A percentile compares a stretch with the other conserved stretches of the same genome.
These are phyloP conservation scores for Epichloe uncinata DNA, from an alignment of 2,329 filamentous ascomycete genomes.

Conservation along the genomic window DNA sequence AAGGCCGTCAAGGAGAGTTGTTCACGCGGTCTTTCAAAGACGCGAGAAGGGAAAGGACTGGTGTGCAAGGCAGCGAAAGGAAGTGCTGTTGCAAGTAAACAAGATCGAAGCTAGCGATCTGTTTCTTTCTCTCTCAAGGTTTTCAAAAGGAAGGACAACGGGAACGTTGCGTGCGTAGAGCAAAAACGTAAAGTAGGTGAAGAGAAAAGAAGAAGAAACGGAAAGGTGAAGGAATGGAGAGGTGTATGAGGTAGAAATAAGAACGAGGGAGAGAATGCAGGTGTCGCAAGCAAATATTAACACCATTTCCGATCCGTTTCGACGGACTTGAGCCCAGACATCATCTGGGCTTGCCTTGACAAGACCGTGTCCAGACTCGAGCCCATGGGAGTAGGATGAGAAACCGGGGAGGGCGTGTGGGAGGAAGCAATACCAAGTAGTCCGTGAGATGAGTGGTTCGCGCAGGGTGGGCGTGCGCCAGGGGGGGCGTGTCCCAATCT, in stretches of 20 bases:
- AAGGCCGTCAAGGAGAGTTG: constrained; percentile 20
- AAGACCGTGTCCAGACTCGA: not conserved
- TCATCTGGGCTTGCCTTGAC: no score
- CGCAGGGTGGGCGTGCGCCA: not conserved
- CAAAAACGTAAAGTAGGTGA: constrained; percentile 10
- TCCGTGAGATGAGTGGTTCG: not conserved
- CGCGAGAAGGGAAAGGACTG: constrained; percentile 19
- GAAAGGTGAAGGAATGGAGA: constrained; percentile 3
- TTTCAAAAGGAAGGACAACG: constrained; percentile 13
- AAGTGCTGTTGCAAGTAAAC: constrained; percentile 9
- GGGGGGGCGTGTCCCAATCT: not conserved
- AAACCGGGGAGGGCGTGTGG: not conserved
- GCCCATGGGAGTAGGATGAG: not conserved
- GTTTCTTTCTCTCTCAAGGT: not conserved
- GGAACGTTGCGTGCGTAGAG: constrained; percentile 5
- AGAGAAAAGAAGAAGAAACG: constrained; percentile 4
- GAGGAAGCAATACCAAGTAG: no score
- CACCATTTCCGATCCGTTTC: not conserved
- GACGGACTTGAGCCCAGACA: no score
- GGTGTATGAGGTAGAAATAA: constrained; percentile 1
- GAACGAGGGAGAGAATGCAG: not conserved
- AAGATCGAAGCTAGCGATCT: constrained; percentile 10
- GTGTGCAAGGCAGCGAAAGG: constrained; percentile 20
- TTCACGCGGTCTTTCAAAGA: constrained; percentile 39
- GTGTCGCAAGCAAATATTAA: not conserved